Evolutionary conservation across 768 basidiomycete species (phyloP).

Genomic region (Lentinula edodes): DNA sequence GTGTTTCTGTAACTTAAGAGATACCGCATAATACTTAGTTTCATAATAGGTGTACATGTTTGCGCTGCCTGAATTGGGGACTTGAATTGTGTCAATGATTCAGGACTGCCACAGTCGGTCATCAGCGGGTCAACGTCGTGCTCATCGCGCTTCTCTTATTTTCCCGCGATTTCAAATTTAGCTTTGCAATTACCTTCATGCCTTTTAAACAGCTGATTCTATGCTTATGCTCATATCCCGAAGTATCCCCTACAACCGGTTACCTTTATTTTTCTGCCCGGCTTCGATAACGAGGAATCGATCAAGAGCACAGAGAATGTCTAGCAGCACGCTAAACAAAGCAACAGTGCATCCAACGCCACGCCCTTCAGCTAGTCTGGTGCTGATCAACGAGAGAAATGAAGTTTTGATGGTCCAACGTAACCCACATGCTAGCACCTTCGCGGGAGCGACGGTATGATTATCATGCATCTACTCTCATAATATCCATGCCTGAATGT

Average conservation of each 20-base stretch:
- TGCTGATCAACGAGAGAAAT: conserved; percentile 60
- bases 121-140: background rate
- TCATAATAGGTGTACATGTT: background rate
- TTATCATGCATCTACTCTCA: background rate
- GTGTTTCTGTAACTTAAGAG: background rate
- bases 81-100: background rate
- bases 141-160: background rate
- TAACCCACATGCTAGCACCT: conserved; percentile 57
- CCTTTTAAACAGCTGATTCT: background rate
- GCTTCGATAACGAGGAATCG: background rate
- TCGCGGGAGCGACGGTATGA: conserved; percentile 59
- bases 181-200: background rate
- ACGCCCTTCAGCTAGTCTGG: conserved; percentile 61
- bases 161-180: background rate
- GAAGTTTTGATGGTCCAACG: conserved; percentile 68
- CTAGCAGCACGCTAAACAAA: background rate
- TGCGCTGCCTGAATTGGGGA: background rate
- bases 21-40: background rate
- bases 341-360: conserved; percentile 23
- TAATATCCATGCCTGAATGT: background rate
- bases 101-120: background rate
- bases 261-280: background rate
- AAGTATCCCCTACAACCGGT: background rate
- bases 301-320: background rate
- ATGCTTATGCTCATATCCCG: background rate